A percentile compares a stretch with the other conserved stretches of the same genome.
Evolutionary conservation across 2,329 filamentous ascomycete genomes (phyloP).

Genomic region (Teratosphaeria gauchensis): DNA sequence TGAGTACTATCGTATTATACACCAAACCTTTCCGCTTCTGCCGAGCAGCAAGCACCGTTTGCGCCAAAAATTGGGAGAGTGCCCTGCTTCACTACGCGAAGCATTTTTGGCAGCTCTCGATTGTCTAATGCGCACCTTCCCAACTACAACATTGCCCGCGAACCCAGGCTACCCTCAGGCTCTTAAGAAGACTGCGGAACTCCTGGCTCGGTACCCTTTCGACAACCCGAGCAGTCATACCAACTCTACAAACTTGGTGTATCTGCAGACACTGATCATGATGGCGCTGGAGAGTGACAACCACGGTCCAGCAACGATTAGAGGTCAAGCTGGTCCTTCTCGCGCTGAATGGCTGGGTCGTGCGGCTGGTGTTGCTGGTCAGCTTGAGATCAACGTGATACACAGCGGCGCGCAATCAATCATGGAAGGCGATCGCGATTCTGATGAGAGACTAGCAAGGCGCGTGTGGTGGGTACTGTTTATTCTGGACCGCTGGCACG

Average conservation of each 20-base stretch:
- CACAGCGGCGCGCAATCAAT: constrained; percentile 28
- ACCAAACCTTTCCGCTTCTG: constrained; percentile 58
- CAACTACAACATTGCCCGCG: constrained; percentile 28
- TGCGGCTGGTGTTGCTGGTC: constrained; percentile 56
- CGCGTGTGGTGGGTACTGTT: constrained; percentile 65
- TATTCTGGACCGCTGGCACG: constrained; percentile 64
- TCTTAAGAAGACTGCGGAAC: constrained; percentile 33
- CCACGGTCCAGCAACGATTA: constrained; percentile 37
- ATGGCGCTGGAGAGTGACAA: constrained; percentile 58
- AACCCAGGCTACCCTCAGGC: constrained; percentile 26
- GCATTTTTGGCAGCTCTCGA: constrained; percentile 57
- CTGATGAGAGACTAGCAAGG: constrained; percentile 52
- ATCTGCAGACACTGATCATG: constrained; percentile 58
- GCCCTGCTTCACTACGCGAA: constrained; percentile 47
- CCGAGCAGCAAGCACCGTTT: constrained; percentile 48
- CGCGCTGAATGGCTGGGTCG: constrained; percentile 51
- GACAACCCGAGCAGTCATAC: constrained; percentile 34
- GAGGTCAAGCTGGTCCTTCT: constrained; percentile 38
- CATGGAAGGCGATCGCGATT: constrained; percentile 45
- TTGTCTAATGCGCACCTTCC: constrained; percentile 48
- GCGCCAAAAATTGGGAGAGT: constrained; percentile 47
- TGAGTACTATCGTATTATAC: constrained; percentile 53
- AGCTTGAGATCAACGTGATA: constrained; percentile 50
- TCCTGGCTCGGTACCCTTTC: constrained; percentile 36
- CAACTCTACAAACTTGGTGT: constrained; percentile 40